Percentiles rank a stretch among this genome's conserved stretches.
phyloP scores from a whole-genome alignment of 2,329 filamentous ascomycete species.

The Aspergillus tanneri region DNA sequence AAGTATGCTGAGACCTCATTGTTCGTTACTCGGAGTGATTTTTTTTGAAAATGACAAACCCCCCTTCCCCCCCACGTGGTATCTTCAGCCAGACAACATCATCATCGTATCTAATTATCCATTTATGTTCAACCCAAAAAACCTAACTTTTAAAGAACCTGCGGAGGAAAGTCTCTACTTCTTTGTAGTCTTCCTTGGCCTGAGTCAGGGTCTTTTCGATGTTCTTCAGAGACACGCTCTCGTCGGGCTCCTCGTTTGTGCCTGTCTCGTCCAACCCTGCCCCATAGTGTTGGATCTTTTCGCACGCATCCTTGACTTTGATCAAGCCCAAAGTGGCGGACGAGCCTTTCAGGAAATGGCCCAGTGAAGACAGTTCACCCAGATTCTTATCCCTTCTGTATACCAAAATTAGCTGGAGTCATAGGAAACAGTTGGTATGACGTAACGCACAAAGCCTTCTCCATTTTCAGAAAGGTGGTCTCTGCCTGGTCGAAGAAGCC shows the following conservation, averaged over 20 bases:
- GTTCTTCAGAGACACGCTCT: slow-evolving; percentile 65
- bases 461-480: slow-evolving; percentile 81
- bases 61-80: slow-evolving; percentile 14
- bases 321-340: slow-evolving; percentile 88
- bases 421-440: too few relatives aligned
- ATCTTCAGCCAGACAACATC: slow-evolving; percentile 19
- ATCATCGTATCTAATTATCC: slow-evolving; percentile 15
- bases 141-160: slow-evolving; percentile 27
- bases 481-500: slow-evolving; percentile 93
- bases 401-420: not conserved
- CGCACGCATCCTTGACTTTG: slow-evolving; percentile 89
- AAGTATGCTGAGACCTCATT: too few relatives aligned
- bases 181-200: slow-evolving; percentile 74
- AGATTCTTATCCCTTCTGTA: slow-evolving; percentile 68
- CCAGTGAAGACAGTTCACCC: slow-evolving; percentile 72
- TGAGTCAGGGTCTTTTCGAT: slow-evolving; percentile 68
- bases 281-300: slow-evolving; percentile 94
- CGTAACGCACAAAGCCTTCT: slow-evolving; percentile 70
- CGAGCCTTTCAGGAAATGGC: slow-evolving; percentile 96
- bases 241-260: slow-evolving; percentile 62
- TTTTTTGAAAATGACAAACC: too few relatives aligned
- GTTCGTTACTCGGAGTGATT: too few relatives aligned
- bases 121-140: slow-evolving; percentile 6
- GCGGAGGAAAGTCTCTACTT: slow-evolving; percentile 68
- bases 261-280: slow-evolving; percentile 78